Conservation (phyloP, 2,329 filamentous ascomycete species). For the Epichloe gansuensis region DNA sequence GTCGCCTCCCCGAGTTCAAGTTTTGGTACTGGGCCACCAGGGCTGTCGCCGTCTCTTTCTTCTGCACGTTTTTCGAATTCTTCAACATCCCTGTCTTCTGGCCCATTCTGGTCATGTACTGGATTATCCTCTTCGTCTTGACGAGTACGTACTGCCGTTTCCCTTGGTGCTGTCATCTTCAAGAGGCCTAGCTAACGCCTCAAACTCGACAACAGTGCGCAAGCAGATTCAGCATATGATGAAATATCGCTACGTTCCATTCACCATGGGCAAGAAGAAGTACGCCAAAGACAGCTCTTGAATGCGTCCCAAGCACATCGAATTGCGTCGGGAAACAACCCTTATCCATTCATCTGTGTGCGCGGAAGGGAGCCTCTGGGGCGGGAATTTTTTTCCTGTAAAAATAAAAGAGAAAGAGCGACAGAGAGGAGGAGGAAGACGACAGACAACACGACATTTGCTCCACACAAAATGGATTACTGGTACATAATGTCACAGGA, state of each 20-base stretch:
- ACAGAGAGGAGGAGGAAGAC: not conserved
- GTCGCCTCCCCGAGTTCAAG: slow-evolving; percentile 95
- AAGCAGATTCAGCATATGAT: slow-evolving; percentile 99
- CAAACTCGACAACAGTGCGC: slow-evolving; percentile 55
- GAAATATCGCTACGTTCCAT: slow-evolving; percentile 97
- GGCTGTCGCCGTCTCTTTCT: slow-evolving; percentile 69
- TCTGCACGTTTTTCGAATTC: slow-evolving; percentile 84
- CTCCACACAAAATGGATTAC: not conserved
- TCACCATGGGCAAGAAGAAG: slow-evolving; percentile 79
- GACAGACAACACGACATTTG: not conserved
- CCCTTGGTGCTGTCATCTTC: not conserved
- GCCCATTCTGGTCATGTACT: slow-evolving; percentile 97
- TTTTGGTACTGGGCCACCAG: slow-evolving; percentile 97
- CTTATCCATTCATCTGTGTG: not conserved
- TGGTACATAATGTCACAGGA: not conserved
- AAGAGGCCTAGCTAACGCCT: slow-evolving; percentile 1
- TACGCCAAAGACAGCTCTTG: slow-evolving; percentile 54
- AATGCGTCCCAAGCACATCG: not conserved
- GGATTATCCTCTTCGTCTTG: slow-evolving; percentile 89
- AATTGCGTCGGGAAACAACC: not conserved
- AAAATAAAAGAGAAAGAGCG: not conserved
- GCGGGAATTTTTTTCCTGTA: not conserved
- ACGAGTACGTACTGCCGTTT: slow-evolving; percentile 59
- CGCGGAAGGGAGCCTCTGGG: not conserved
- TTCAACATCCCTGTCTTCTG: slow-evolving; percentile 99